Evolutionary conservation across 345 rosid genomes (phyloP).

Genomic region (Conringia planisiliqua): DNA sequence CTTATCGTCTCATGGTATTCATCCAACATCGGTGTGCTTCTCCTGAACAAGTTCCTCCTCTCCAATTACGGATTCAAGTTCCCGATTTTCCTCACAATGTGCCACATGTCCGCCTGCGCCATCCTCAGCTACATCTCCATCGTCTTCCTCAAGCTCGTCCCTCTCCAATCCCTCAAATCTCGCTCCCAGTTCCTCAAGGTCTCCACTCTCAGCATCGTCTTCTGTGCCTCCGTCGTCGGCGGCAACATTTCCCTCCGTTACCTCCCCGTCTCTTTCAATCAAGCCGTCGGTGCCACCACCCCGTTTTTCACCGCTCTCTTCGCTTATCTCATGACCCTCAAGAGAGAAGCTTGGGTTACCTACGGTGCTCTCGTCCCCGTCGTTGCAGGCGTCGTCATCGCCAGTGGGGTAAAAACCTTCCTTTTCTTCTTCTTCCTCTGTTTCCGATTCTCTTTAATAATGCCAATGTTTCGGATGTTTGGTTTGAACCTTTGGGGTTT

Average conservation of each 20-base stretch:
- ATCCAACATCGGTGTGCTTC: conserved; percentile 89
- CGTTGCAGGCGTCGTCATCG: conserved; percentile 77
- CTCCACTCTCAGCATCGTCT: conserved; percentile 74
- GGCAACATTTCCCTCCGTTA: conserved; percentile 85
- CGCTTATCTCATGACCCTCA: conserved; percentile 72
- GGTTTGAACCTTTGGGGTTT: not conserved
- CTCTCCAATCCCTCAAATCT: conserved; percentile 75
- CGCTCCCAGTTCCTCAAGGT: conserved; percentile 70
- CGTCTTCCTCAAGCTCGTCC: conserved; percentile 76
- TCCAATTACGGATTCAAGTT: conserved; percentile 90
- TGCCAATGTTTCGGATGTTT: not conserved
- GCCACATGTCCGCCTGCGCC: conserved; percentile 94
- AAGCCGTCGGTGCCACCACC: conserved; percentile 96
- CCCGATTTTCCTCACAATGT: conserved; percentile 94
- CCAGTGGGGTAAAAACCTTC: conserved; percentile 67
- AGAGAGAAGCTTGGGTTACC: conserved; percentile 90
- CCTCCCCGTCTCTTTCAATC: conserved; percentile 89
- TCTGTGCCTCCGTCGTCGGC: conserved; percentile 93
- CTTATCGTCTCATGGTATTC: conserved; percentile 78
- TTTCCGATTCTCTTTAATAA: conserved; percentile 11
- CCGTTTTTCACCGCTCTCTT: conserved; percentile 89
- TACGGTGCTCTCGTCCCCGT: conserved; percentile 86
- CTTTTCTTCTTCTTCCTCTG: not conserved
- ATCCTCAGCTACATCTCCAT: conserved; percentile 85
- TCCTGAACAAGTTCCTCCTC: conserved; percentile 85